Evolutionary conservation across 768 basidiomycete genomes (phyloP), one percentile per base, ranked within the genome.

Genomic region (Mrakia gelida): DNA sequence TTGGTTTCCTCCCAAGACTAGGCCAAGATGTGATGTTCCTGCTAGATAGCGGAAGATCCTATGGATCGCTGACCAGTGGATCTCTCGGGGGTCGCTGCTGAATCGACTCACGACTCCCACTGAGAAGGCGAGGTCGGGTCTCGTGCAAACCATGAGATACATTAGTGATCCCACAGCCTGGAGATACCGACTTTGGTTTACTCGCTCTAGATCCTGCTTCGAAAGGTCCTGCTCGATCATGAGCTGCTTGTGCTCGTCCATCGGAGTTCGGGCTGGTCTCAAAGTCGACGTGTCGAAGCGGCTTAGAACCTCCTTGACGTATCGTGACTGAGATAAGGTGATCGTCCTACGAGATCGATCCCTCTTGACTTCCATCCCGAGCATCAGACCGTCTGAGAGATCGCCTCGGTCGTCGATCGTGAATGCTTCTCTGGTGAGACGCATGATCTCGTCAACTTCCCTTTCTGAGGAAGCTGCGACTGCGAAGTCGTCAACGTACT

Each of bases 241-340:
- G 45, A 45, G 45, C 45, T 45, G 45, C 45, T 45, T 45, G 45
- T 45, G 45, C 45, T 45, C 45, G 45, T 45, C 45, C 45, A 45
- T 45, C 11, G 45, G 45, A 3, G 45, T 45, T 45, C 45, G 45
- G n/a, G n/a, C n/a, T n/a, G n/a, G n/a, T n/a, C n/a, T n/a, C n/a
- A n/a, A n/a, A n/a, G n/a, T n/a, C n/a, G n/a, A n/a, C n/a, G n/a
- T n/a, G n/a, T n/a, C n/a, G n/a, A n/a, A 45, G 45, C 45, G 45
- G 45, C 45, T 45, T 45, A 62, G 61, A 13, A 62, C 26, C 28
- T 67, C 65, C 28, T 21, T 6, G 3, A 15, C 3, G 65, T 67
- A 67, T 67, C 65, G 65, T 67, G 65, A 34, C 8, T 30, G 32
- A 67, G n/a, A n/a, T n/a, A n/a, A n/a, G n/a, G n/a, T n/a, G n/a